Conservation (phyloP, 148 eudicot species). For the Mesembryanthemum crystallinum region DNA sequence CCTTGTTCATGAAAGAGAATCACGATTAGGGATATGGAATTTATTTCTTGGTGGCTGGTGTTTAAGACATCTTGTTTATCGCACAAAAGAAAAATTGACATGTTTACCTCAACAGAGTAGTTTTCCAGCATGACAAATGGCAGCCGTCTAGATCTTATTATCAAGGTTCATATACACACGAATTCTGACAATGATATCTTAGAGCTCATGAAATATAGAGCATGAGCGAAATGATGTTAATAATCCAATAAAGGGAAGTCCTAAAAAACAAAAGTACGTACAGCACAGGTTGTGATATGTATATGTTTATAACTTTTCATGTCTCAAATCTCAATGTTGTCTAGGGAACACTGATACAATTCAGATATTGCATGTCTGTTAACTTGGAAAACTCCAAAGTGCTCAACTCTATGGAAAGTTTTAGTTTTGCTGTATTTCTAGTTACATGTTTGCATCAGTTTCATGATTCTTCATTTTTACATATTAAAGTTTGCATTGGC, state of each 20-base stretch:
- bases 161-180: not conserved
- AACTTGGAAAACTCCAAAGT: not conserved
- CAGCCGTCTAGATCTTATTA: not conserved
- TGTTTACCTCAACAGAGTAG: too few species aligned
- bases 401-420: not conserved
- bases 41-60: not conserved
- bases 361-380: not conserved
- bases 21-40: not conserved
- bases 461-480: not conserved
- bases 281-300: too few species aligned
- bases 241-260: too few species aligned
- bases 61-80: not conserved
- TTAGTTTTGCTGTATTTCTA: not conserved
- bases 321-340: not conserved
- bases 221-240: too few species aligned
- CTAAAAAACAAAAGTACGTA: too few species aligned
- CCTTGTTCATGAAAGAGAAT: not conserved
- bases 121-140: not conserved
- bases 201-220: too few species aligned
- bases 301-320: too few species aligned
- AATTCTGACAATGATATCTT: not conserved
- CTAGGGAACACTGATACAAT: not conserved
- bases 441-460: not conserved
- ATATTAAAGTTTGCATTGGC: slow-evolving; percentile 18
- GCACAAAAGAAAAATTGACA: too few species aligned